These are phyloP conservation scores for Sugiyamaella lignohabitans DNA, from an alignment of 805 yeast genomes.

Conservation along the genomic window DNA sequence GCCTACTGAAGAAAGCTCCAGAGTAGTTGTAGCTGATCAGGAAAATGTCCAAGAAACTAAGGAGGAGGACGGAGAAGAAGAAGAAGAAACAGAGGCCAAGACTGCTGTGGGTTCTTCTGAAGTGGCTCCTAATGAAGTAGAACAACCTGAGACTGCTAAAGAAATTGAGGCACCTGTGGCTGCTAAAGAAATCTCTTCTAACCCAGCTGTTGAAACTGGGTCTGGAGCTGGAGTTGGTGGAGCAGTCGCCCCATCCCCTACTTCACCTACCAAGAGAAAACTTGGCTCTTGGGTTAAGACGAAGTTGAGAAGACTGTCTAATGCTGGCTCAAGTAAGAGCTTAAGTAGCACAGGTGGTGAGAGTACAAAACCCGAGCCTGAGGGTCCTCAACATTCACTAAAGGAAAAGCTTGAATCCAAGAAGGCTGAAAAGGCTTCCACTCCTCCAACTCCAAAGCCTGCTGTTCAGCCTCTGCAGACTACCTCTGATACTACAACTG, in stretches of 20 bases:
- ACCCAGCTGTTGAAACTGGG: constrained; percentile 4
- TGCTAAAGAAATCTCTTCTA: neutral
- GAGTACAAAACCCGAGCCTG: constrained; percentile 3
- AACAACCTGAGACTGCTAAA: neutral
- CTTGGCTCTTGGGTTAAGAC: constrained; percentile 3
- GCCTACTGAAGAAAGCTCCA: neutral
- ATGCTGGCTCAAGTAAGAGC: constrained; percentile 2
- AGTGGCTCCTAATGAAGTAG: constrained; percentile 5
- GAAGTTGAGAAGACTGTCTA: constrained; percentile 5
- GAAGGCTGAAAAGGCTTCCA: constrained; percentile 6
- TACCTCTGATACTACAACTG: constrained; percentile 13
- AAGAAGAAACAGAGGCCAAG: neutral
- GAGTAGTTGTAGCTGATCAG: neutral
- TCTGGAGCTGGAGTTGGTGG: neutral
- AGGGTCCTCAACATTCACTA: constrained; percentile 9
- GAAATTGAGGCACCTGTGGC: neutral
- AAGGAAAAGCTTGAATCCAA: constrained; percentile 11
- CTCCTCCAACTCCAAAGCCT: constrained; percentile 9
- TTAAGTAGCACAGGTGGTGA: neutral
- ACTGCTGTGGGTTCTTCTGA: constrained; percentile 12
- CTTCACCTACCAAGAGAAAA: constrained; percentile 4
- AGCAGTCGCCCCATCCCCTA: constrained; percentile 1
- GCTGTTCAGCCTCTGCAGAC: constrained; percentile 5
- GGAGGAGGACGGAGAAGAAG: constrained; percentile 8
- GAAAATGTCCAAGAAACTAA: constrained; percentile 11